Evolutionary conservation across 768 basidiomycete genomes (phyloP).

Genomic region (Favolaschia claudopus): DNA sequence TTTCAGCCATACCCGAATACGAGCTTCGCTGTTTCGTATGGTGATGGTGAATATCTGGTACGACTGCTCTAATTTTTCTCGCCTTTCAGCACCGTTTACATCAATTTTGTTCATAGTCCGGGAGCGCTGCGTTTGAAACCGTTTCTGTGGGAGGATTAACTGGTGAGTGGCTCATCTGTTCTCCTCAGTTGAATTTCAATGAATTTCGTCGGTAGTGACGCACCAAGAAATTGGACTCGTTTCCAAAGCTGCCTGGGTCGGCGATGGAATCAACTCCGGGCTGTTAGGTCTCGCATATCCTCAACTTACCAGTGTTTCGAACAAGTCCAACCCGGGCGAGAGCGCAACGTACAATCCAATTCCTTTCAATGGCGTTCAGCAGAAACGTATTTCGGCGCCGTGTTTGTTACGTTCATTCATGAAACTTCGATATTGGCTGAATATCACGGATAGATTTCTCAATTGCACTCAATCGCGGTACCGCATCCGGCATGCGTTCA

Average conservation of each 20-base stretch:
- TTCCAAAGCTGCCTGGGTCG: conserved; percentile 27
- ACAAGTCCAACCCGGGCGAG: neutral
- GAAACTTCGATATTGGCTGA: neutral
- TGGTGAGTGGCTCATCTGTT: neutral
- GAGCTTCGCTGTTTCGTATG: conserved; percentile 25
- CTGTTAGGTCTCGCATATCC: conserved; percentile 31
- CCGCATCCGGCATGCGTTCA: conserved; percentile 4
- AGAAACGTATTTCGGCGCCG: conserved; percentile 19
- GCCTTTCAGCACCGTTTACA: too few relatives aligned
- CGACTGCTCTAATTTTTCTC: too few relatives aligned
- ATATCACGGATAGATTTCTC: conserved; percentile 25
- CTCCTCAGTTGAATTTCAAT: neutral
- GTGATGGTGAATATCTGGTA: conserved; percentile 28
- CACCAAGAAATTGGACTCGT: conserved; percentile 31
- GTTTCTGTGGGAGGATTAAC: conserved; percentile 26
- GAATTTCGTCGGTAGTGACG: conserved; percentile 6
- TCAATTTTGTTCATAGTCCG: neutral
- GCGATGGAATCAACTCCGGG: conserved; percentile 29
- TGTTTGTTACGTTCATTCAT: conserved; percentile 10
- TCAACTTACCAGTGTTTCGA: conserved; percentile 25
- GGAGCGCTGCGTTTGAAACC: conserved; percentile 28
- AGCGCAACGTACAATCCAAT: conserved; percentile 24
- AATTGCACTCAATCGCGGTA: conserved; percentile 27
- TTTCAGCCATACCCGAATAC: conserved; percentile 17
- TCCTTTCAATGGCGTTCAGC: conserved; percentile 29